Conservation (phyloP, 371 early-diverging fungal species). For the Sporodiniella umbellata region DNA sequence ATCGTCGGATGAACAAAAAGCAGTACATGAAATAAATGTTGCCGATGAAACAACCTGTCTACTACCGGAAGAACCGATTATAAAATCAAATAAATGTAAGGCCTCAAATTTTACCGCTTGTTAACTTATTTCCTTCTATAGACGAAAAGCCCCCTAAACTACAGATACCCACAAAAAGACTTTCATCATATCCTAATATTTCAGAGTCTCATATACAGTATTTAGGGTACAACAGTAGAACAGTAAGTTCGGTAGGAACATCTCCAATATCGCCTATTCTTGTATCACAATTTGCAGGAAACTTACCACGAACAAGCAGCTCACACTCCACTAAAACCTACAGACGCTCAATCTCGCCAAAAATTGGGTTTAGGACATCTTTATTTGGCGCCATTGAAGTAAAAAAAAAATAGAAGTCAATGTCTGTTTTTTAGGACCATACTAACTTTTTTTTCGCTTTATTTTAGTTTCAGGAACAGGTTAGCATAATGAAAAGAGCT, state of each 20-base stretch:
- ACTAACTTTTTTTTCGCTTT: not conserved
- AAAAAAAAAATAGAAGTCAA: slow-evolving; percentile 5
- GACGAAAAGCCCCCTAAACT: slow-evolving; percentile 19
- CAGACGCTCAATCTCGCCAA: slow-evolving; percentile 40
- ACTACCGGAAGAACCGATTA: not conserved
- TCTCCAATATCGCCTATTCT: slow-evolving; percentile 19
- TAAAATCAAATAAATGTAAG: not conserved
- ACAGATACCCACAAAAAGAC: slow-evolving; percentile 27
- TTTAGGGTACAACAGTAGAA: slow-evolving; percentile 33
- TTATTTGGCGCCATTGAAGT: slow-evolving; percentile 51
- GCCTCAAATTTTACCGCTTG: too few relatives aligned
- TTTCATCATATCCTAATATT: slow-evolving; percentile 14
- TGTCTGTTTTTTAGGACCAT: not conserved
- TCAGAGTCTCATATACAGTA: slow-evolving; percentile 20
- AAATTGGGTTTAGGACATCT: slow-evolving; percentile 45
- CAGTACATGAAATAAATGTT: not conserved
- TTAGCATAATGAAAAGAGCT: slow-evolving; percentile 26
- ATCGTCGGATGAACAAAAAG: slow-evolving; percentile 1
- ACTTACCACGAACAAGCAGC: not conserved
- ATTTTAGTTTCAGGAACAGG: slow-evolving; percentile 35
- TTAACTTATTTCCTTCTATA: too few relatives aligned
- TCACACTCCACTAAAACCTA: slow-evolving; percentile 13
- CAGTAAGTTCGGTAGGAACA: slow-evolving; percentile 21
- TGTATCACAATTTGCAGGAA: slow-evolving; percentile 7
- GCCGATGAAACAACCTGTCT: slow-evolving; percentile 5